These are phyloP conservation scores for Hyaloscypha bicolor DNA, from an alignment of 495 filamentous ascomycete species.

Conservation along the genomic window DNA sequence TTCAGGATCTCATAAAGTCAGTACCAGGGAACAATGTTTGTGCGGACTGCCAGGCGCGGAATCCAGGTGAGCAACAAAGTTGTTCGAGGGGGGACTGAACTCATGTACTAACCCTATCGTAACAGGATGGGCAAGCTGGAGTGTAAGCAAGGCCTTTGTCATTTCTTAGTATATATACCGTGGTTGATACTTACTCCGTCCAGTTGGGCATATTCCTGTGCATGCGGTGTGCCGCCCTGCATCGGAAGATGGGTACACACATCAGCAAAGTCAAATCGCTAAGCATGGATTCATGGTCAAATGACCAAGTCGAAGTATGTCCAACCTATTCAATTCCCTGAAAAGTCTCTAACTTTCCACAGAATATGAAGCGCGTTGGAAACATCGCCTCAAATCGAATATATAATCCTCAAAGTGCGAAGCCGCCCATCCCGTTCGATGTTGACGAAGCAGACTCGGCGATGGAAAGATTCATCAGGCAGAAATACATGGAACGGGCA, in stretches of 20 bases:
- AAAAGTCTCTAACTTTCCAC: constrained; percentile 15
- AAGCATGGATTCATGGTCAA: constrained; percentile 29
- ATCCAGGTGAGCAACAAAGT: constrained; percentile 69
- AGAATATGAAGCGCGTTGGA: constrained; percentile 93
- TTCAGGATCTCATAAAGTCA: constrained; percentile 86
- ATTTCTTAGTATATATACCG: not conserved
- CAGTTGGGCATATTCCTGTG: constrained; percentile 96
- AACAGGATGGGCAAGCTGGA: constrained; percentile 98
- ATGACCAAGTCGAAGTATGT: constrained; percentile 91
- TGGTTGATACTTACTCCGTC: constrained; percentile 17
- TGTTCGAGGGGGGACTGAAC: not conserved
- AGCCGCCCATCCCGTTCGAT: constrained; percentile 81
- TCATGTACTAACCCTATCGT: constrained; percentile 20
- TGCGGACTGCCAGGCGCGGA: constrained; percentile 88
- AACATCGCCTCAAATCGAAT: constrained; percentile 82
- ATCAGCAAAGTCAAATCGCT: constrained; percentile 7
- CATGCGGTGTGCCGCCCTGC: constrained; percentile 94
- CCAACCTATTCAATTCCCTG: constrained; percentile 26
- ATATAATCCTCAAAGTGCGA: constrained; percentile 83
- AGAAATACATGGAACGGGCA: constrained; percentile 71
- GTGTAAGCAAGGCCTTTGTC: constrained; percentile 59
- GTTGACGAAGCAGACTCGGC: constrained; percentile 87
- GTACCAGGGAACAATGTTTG: constrained; percentile 93
- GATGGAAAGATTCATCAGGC: constrained; percentile 91
- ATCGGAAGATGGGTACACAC: constrained; percentile 64